A percentile compares a stretch with the other conserved stretches of the same genome.
These are phyloP conservation scores for Platanus orientalis DNA, from an alignment of 164 flowering plant genomes.

Conservation along the genomic window DNA sequence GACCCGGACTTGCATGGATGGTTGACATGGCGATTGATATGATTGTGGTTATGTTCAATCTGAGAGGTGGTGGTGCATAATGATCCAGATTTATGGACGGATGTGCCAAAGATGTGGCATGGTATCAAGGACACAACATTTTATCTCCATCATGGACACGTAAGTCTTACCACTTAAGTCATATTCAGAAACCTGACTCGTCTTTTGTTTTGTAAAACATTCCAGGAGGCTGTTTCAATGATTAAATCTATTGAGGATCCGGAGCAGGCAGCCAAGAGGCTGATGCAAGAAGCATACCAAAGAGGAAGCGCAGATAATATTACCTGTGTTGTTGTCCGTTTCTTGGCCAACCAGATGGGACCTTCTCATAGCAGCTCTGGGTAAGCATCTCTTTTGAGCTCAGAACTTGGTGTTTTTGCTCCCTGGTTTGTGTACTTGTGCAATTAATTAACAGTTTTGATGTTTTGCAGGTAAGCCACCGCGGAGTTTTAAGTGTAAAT, in stretches of 20 bases:
- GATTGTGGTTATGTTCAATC: background rate
- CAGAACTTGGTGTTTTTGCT: background rate
- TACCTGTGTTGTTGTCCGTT: conserved; percentile 90
- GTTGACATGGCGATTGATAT: background rate
- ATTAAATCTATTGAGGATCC: conserved; percentile 67
- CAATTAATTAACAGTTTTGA: background rate
- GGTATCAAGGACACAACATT: background rate
- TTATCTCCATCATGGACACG: background rate
- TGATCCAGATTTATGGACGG: background rate
- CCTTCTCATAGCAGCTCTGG: conserved; percentile 22
- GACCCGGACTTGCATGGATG: background rate
- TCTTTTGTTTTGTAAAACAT: conserved; percentile 1
- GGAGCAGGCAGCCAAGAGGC: conserved; percentile 74
- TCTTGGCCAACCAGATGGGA: conserved; percentile 43
- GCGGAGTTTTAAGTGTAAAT: background rate
- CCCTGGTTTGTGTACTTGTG: background rate
- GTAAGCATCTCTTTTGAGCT: conserved; percentile 14
- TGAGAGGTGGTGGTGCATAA: background rate
- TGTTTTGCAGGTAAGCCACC: background rate
- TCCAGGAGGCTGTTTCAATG: conserved; percentile 88
- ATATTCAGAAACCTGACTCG: background rate
- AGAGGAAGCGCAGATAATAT: conserved; percentile 95
- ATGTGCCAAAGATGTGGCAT: background rate
- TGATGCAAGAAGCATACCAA: conserved; percentile 82
- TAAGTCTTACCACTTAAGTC: no score